Base-by-base conservation (phyloP, 1,284 basidiomycete genomes). In the Singerocomus rubriflavus region DNA sequence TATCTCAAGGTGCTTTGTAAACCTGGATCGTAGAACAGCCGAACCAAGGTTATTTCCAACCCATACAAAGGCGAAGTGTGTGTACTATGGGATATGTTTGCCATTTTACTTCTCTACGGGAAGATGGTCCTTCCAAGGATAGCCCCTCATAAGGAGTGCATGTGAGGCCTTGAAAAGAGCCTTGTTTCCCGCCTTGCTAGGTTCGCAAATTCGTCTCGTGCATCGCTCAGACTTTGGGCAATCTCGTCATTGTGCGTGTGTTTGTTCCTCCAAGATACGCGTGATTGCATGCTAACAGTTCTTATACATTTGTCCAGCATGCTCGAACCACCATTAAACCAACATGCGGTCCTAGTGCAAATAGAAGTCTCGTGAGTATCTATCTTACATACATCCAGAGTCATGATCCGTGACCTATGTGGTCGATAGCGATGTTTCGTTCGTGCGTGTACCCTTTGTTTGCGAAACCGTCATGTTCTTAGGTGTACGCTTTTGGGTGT, bases 311-410 rank as follows among this genome's bases (percentile, higher is more conserved):
- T n/a, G 32, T 48, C 14, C n/a, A 46, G 45, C 12, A 25, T 13
- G 30, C n/a, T 2, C 1, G 44, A 25, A 11, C n/a, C 29, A 17
- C 30, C 44, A 11, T 14, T 32, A 7, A n/a, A 32, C 30, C 43
- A 31, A 46, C 32, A 46, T 27, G 12, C 21, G n/a, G 44, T 47
- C 21, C n/a, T 46, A 16, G 45, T 46, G 13, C n/a, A 27, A 47
- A 48, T 47, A 46, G 29, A 46, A 27, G 9, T 46, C 8, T 47
- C 45, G 45, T 46, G 11, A 47, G 45, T 47, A 16, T 33, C 30
- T 4, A 5, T 27, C 31, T 11, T 32, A 32, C 26, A 47, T 25
- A 5, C 10, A 10, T n/a, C 8, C 3, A 17, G 16, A 6, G 44
- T n/a, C 13, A n/a, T 33, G 30, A 30, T 12, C 8, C 12, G 11